phyloP scores from a whole-genome alignment of 2,329 filamentous ascomycete genomes.

The Domatiomyces globalis region DNA sequence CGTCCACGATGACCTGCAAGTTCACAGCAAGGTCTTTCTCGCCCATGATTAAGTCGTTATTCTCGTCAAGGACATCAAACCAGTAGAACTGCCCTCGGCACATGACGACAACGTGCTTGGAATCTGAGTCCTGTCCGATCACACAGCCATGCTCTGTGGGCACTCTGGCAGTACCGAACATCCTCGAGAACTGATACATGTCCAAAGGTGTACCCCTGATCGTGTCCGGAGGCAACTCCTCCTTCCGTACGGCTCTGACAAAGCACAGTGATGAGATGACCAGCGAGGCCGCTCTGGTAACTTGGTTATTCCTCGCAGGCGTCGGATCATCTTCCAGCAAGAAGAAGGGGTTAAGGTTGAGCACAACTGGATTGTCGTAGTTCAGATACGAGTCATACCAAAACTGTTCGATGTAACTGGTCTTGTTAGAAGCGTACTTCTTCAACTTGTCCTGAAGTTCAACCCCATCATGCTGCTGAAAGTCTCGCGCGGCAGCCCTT shows the following conservation, averaged over 20 bases:
- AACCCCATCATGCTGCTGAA: conserved; percentile 65
- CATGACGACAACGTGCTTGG: conserved; percentile 84
- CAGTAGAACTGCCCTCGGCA: conserved; percentile 96
- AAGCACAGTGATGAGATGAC: conserved; percentile 84
- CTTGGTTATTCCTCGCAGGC: conserved; percentile 88
- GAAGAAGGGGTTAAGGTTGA: conserved; percentile 97
- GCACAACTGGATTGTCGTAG: conserved; percentile 90
- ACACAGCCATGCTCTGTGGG: conserved; percentile 90
- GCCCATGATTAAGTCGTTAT: conserved; percentile 91
- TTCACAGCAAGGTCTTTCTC: conserved; percentile 89
- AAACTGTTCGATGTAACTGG: conserved; percentile 97
- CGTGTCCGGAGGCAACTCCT: conserved; percentile 81
- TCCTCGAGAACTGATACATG: conserved; percentile 95
- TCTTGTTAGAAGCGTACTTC: conserved; percentile 76
- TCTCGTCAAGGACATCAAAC: conserved; percentile 94
- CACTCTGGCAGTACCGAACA: conserved; percentile 89
- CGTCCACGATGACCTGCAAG: conserved; percentile 78
- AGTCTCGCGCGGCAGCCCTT: conserved; percentile 64
- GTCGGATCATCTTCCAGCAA: conserved; percentile 94
- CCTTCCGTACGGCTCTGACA: conserved; percentile 78
- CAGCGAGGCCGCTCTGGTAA: conserved; percentile 82
- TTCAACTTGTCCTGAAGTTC: conserved; percentile 78
- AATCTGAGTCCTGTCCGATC: conserved; percentile 85
- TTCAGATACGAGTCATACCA: conserved; percentile 99
- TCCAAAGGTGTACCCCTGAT: conserved; percentile 72